These are phyloP conservation scores for Nemania abortiva DNA, from an alignment of 2,329 filamentous ascomycete genomes.

Conservation along the genomic window DNA sequence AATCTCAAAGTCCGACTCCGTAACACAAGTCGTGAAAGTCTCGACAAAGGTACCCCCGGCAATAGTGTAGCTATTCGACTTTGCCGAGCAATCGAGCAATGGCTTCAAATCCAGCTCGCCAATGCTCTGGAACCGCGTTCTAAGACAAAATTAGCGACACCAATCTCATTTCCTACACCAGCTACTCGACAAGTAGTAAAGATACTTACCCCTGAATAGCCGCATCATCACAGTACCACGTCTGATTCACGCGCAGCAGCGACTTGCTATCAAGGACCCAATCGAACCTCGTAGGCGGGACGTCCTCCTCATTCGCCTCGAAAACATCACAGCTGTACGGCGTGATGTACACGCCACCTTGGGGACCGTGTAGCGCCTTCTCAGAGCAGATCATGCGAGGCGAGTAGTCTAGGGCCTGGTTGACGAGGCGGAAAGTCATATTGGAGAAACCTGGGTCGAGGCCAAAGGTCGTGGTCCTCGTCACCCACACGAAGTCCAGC, in stretches of 20 bases:
- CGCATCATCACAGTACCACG: constrained; percentile 26
- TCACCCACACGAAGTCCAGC: constrained; percentile 12
- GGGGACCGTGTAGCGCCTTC: constrained; percentile 17
- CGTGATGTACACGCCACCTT: constrained; percentile 14
- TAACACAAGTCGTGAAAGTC: constrained; percentile 17
- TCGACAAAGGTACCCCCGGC: background rate
- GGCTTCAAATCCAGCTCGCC: constrained; percentile 20
- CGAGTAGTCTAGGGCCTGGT: constrained; percentile 24
- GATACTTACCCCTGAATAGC: constrained; percentile 9
- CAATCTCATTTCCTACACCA: background rate
- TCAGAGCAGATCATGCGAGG: constrained; percentile 27
- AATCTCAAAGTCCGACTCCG: constrained; percentile 20
- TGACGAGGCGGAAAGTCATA: constrained; percentile 23
- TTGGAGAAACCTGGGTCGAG: constrained; percentile 11
- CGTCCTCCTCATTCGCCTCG: constrained; percentile 25
- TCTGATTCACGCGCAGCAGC: constrained; percentile 27
- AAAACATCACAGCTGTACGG: constrained; percentile 24
- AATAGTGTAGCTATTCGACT: constrained; percentile 6
- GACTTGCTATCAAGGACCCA: constrained; percentile 14
- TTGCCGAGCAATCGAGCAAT: constrained; percentile 3
- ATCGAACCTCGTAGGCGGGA: constrained; percentile 28
- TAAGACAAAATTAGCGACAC: constrained; percentile 8
- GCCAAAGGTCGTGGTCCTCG: constrained; percentile 16
- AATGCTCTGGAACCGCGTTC: constrained; percentile 26
- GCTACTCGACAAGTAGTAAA: no score